Evolutionary conservation across 176 grass and related monocot genomes (phyloP).

Genomic region (Eleusine indica): DNA sequence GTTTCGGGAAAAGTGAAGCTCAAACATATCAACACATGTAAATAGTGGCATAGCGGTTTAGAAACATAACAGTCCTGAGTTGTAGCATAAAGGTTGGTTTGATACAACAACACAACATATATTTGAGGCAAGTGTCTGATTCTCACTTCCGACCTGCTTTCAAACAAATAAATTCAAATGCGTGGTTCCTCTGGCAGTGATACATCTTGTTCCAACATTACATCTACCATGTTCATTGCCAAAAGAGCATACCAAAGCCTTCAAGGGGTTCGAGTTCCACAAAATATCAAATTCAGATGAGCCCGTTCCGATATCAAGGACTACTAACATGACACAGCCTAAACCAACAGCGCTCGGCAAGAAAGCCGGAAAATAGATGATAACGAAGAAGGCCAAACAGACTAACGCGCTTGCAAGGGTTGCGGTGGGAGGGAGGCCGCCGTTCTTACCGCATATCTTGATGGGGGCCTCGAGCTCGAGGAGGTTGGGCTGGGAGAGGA

Average conservation of each 20-base stretch:
- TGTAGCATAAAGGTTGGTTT: background rate
- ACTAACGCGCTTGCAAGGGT: background rate
- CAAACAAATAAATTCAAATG: background rate
- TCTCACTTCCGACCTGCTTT: background rate
- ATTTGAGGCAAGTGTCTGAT: background rate
- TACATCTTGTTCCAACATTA: background rate
- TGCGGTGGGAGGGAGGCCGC: background rate
- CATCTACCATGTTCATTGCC: background rate
- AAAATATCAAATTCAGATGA: background rate
- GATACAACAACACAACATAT: background rate
- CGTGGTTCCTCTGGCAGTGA: background rate
- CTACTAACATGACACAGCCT: background rate
- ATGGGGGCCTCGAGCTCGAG: slow-evolving; percentile 92
- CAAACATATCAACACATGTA: background rate
- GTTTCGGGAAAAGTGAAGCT: background rate
- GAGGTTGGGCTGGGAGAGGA: slow-evolving; percentile 80
- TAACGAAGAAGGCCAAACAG: background rate
- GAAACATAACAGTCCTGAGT: background rate
- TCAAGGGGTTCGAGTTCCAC: background rate
- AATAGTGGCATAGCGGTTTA: background rate
- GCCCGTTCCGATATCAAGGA: background rate
- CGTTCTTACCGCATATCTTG: slow-evolving; percentile 77
- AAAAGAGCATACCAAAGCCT: background rate
- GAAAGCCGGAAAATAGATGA: background rate
- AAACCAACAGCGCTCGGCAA: background rate